These are phyloP conservation scores for Aspergillus ustus DNA, from an alignment of 2,329 filamentous ascomycete species.

Conservation along the genomic window DNA sequence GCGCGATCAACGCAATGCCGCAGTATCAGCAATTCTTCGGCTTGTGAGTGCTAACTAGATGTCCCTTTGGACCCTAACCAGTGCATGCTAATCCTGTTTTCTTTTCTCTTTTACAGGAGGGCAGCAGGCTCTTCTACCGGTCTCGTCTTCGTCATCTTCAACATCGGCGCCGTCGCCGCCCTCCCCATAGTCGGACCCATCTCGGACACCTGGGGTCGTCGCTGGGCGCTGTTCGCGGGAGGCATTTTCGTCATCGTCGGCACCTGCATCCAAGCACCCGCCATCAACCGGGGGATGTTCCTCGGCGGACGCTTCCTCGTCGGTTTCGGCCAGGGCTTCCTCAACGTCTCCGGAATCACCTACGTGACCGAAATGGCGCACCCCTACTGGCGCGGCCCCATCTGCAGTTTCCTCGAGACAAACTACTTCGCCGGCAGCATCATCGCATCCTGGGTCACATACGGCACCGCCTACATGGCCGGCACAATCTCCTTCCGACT, in stretches of 20 bases:
- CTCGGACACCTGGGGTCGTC: background rate
- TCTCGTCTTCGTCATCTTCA: background rate
- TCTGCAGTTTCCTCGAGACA: background rate
- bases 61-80: background rate
- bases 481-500: background rate
- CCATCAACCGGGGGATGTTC: background rate
- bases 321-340: background rate
- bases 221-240: background rate
- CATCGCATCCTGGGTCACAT: background rate
- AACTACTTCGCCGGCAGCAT: background rate
- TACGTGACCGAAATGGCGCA: background rate
- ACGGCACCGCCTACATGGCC: background rate
- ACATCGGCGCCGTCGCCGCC: background rate
- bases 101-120: background rate
- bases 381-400: background rate
- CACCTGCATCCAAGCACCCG: background rate
- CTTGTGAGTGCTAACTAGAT: background rate
- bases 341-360: background rate
- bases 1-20: background rate
- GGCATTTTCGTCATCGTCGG: background rate
- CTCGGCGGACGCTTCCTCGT: background rate
- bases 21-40: background rate
- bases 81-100: background rate
- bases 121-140: background rate
- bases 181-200: background rate